Percentiles rank a stretch among this genome's conserved stretches.
Evolutionary conservation across 73 alveolate species (phyloP).

Genomic region (Paramecium sexaurelia): DNA sequence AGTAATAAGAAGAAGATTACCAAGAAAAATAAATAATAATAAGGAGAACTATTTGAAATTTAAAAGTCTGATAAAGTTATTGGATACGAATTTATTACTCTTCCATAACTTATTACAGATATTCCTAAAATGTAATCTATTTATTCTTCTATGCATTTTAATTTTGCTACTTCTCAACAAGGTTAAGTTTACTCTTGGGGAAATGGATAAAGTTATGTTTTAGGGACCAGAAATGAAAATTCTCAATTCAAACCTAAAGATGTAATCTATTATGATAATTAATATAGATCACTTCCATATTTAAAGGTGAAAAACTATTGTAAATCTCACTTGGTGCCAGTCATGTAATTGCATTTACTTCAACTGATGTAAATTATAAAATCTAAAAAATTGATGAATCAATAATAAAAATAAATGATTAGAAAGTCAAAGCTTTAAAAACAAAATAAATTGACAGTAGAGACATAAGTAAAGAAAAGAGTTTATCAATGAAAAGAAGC

Average conservation of each 20-base stretch:
- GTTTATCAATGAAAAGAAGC: not conserved
- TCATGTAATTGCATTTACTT: not conserved
- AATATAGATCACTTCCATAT: not conserved
- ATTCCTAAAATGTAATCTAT: not conserved
- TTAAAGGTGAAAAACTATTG: not conserved
- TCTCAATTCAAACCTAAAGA: conserved; percentile 10
- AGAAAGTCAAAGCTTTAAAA: not conserved
- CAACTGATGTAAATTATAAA: not conserved
- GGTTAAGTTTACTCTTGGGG: conserved; percentile 61
- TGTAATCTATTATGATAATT: not conserved
- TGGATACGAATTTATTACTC: conserved; percentile 29
- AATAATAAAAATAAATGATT: not conserved
- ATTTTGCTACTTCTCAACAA: not conserved
- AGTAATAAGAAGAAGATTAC: not conserved
- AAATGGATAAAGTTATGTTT: conserved; percentile 52
- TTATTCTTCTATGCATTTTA: conserved; percentile 40
- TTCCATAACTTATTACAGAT: not conserved
- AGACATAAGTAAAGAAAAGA: not conserved
- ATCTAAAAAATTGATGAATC: not conserved
- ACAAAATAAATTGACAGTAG: not conserved
- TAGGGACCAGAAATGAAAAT: conserved; percentile 62
- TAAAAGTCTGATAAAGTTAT: not conserved
- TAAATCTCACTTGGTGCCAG: conserved; percentile 15
- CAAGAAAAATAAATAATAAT: not conserved
- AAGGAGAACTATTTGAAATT: conserved; percentile 4